A percentile compares a stretch with the other conserved stretches of the same genome.
These are phyloP conservation scores for Karstenula rhodostoma DNA, from an alignment of 2,329 filamentous ascomycete species.

Conservation along the genomic window DNA sequence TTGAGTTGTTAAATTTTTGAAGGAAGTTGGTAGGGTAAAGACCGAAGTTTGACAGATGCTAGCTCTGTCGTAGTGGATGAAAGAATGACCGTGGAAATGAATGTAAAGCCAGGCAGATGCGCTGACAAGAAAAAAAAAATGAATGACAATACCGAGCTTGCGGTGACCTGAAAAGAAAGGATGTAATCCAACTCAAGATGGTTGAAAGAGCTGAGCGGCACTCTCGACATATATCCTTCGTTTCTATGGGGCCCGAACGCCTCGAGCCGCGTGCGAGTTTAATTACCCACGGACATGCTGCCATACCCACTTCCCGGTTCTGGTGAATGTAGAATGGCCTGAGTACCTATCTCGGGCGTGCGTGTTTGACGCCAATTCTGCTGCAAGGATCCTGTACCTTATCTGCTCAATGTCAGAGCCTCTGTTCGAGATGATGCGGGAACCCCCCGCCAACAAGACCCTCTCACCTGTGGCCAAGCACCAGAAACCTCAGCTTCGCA, in stretches of 20 bases:
- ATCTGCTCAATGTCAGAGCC: constrained; percentile 12
- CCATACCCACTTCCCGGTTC: constrained; percentile 8
- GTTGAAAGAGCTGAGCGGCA: constrained; percentile 15
- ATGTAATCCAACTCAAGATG: constrained; percentile 13
- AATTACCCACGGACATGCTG: constrained; percentile 12
- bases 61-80: constrained; percentile 17
- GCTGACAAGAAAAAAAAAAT: constrained; percentile 17
- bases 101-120: constrained; percentile 20
- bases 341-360: constrained; percentile 18
- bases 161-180: constrained; percentile 17
- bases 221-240: constrained; percentile 17
- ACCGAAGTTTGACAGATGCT: constrained; percentile 13
- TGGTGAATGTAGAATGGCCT: constrained; percentile 17
- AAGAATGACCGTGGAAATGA: constrained; percentile 22
- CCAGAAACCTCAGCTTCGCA: background rate
- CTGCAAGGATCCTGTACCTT: background rate
- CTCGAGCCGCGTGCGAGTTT: constrained; percentile 9
- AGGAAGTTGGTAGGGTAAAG: constrained; percentile 8
- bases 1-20: constrained; percentile 4
- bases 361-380: constrained; percentile 20
- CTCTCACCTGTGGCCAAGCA: constrained; percentile 2
- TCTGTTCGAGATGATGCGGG: background rate
- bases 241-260: constrained; percentile 7
- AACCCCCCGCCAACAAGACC: background rate
- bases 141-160: constrained; percentile 24